phyloP scores from a whole-genome alignment of 352 stramenopile species.

The Phytophthora kernoviae region DNA sequence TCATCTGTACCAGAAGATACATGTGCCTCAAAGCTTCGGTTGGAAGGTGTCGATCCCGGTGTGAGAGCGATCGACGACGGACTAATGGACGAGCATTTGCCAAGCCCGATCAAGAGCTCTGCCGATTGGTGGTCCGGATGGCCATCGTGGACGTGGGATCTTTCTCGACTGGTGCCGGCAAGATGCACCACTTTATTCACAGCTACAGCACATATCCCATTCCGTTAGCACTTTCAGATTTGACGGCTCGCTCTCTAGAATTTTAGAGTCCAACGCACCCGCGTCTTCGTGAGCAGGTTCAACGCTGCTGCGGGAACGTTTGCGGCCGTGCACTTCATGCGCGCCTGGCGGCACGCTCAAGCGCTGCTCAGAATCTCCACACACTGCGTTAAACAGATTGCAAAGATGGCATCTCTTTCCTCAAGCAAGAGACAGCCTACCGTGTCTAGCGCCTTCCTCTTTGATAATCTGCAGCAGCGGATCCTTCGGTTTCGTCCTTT shows the following conservation, averaged over 20 bases:
- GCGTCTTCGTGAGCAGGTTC: slow-evolving; percentile 22
- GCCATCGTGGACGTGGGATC: slow-evolving; percentile 13
- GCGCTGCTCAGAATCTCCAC: slow-evolving; percentile 35
- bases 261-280: slow-evolving; percentile 11
- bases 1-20: slow-evolving; percentile 13
- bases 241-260: too few relatives aligned
- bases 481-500: slow-evolving; percentile 1
- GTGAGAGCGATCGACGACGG: slow-evolving; percentile 14
- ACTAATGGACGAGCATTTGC: slow-evolving; percentile 30
- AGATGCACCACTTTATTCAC: slow-evolving; percentile 40
- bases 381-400: slow-evolving; percentile 20
- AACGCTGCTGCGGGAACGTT: slow-evolving; percentile 36
- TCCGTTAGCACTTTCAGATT: slow-evolving; percentile 18
- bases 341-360: slow-evolving; percentile 8
- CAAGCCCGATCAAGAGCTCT: slow-evolving; percentile 60
- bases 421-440: slow-evolving; percentile 9
- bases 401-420: background rate
- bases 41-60: slow-evolving; percentile 10
- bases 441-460: slow-evolving; percentile 22
- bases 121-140: slow-evolving; percentile 55
- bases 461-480: slow-evolving; percentile 29
- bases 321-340: slow-evolving; percentile 10
- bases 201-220: slow-evolving; percentile 12
- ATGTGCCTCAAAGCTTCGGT: slow-evolving; percentile 11
- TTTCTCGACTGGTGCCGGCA: slow-evolving; percentile 17